These are phyloP conservation scores for Vitis labrusca DNA, from an alignment of 164 flowering plant species.

Conservation along the genomic window DNA sequence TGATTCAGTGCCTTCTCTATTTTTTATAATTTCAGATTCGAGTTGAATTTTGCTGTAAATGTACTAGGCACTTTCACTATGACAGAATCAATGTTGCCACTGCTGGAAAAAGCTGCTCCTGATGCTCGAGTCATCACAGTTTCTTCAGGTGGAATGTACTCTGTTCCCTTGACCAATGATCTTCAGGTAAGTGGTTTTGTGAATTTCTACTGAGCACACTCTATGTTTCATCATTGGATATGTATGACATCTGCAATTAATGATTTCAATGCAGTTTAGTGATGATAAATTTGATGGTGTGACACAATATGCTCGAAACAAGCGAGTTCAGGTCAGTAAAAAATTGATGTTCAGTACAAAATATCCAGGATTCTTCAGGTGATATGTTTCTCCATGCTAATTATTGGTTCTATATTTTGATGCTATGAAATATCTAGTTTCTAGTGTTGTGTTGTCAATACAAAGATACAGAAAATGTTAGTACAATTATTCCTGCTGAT, in stretches of 20 bases:
- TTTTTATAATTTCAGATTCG: conserved; percentile 48
- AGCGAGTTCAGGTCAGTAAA: conserved; percentile 80
- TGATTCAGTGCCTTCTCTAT: conserved; percentile 13
- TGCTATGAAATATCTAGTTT: too few relatives aligned
- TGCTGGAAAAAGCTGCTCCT: conserved; percentile 83
- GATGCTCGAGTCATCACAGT: conserved; percentile 94
- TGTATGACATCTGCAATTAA: background rate
- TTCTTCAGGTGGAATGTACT: conserved; percentile 95
- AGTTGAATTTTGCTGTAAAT: conserved; percentile 86
- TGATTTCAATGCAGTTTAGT: conserved; percentile 52
- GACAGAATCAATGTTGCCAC: conserved; percentile 80
- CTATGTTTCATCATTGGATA: background rate
- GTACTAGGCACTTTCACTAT: conserved; percentile 77
- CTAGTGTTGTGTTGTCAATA: too few relatives aligned
- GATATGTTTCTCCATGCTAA: too few relatives aligned
- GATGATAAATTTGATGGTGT: conserved; percentile 62
- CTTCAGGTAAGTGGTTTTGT: conserved; percentile 51
- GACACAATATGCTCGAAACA: conserved; percentile 84
- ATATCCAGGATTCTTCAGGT: too few relatives aligned
- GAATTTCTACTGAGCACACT: background rate
- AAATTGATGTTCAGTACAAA: background rate
- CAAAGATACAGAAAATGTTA: too few relatives aligned
- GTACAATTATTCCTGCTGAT: too few relatives aligned
- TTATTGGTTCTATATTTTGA: too few relatives aligned
- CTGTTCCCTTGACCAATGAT: conserved; percentile 66